Base-by-base conservation (phyloP, 1,284 basidiomycete genomes). In the Porogramme epimiltina region DNA sequence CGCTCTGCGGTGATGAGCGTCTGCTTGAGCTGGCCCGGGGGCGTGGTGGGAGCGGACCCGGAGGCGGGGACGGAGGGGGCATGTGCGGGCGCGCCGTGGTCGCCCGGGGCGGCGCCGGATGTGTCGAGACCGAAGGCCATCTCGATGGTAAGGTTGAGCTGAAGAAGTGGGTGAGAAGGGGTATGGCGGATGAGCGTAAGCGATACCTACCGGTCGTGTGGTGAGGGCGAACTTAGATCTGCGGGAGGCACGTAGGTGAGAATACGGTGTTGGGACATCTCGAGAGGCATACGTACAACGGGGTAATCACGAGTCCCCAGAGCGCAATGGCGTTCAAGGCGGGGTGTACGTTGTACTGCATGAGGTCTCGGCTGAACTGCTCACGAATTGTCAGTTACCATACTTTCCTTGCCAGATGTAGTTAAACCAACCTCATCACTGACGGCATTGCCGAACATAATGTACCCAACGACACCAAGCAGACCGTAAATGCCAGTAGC, bases 291-390 rank as follows among this genome's bases (percentile, higher is more conserved):
- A 74, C 85, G 68, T 64, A 89, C 78, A 95, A 64, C 16, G 93
- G 91, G 56, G 87, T 90, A 52, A 97, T 73, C 22, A 95, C 93
- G 36, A 98, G 86, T 75, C 95, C 86, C 91, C 93, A 95, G 41
- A 97, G 78, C 4, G 88, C 89, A 22, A 91, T 59, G 43, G 84
- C 73, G 67, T 96, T 98, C 13, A 98, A 72, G 3, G 73, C 62
- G 2, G 77, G 72, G 68, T 91, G 96, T 15, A 87, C 91, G 2
- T 85, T 79, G 0, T 87, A 90, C 25, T 75, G 74, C 47, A 95
- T 80, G 28, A 98, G 72, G 66, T 98, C 89, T 56, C 84, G 82
- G 54, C 93, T 98, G 67, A 98, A 88, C 87, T 94, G 59, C 55
- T 43, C 24, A 41, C 26, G n/a, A n/a, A 20, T 8, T 3, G 10